Base-by-base conservation (phyloP, 2,329 filamentous ascomycete genomes). In the Aurifilum marmelostoma region DNA sequence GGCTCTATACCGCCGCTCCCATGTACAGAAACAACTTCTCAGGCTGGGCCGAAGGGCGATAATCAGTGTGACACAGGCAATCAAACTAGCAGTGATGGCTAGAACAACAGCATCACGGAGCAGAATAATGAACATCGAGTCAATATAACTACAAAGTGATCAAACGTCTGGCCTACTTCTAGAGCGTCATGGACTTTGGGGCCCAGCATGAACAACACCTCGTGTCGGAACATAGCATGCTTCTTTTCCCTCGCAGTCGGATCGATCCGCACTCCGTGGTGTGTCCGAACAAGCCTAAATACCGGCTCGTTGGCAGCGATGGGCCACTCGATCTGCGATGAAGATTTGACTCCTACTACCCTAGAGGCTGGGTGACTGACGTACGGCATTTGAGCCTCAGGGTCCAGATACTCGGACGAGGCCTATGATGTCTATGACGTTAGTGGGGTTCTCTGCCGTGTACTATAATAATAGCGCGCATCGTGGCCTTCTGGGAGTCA, bases 171-270 rank as follows among this genome's bases (percentile, higher is more conserved):
- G 18, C 56, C 32, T 59, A 24, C 7, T 37, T 18, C 21, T 21
- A 27, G 41, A 56, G 52, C 61, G 61, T 63, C 61, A 63, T 63
- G 27, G 61, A 63, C 41, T 63, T 34, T 63, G 5, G 56, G 32
- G 29, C 29, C 18, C 12, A 59, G 56, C 21, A 37, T 2, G 27
- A n/a, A 59, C 34, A 18, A 24, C 2, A 21, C 2, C 0, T 29
- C 16, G 2, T 16, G 29, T 32, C 56, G 29, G 56, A 59, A 21
- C 29, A 14, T 59, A 37, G 18, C 16, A 37, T 59, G 18, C 18
- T 37, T 37, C 18, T 59, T 59, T 59, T 21, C 32, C 32, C 21
- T 18, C 29, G 56, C 29, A 11, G 34, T 4, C 56, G 56, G 56
- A 59, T n/a, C 56, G 29, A 59, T 59, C 56, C 56, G 56, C 56